Base-by-base conservation (phyloP, 495 filamentous ascomycete species). In the Podospora australis region DNA sequence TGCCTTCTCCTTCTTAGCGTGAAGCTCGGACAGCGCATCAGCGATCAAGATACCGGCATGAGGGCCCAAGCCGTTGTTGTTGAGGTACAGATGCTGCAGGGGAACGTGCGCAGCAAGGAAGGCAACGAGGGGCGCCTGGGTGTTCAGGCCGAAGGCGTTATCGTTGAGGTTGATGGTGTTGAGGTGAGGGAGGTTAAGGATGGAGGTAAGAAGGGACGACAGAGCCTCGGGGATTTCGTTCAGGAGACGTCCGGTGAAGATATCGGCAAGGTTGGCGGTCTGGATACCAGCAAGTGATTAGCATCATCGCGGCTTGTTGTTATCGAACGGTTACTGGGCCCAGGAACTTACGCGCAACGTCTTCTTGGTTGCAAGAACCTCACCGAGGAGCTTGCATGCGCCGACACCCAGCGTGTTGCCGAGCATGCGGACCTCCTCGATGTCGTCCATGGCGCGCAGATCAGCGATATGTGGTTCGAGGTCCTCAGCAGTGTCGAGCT, bases 31-130 rank as follows among this genome's bases (percentile, higher is more conserved):
- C 49, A 98, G 85, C 16, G 80, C 74, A 62, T 95, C 80, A 22
- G 90, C 92, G 52, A 98, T 81, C 46, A 89, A 69, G 39, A 82
- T 82, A 42, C 94, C 92, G 2, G 92, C 94, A 34, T 83, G 78
- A 25, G 92, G 92, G 13, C 92, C 92, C 8, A 98, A 78, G n/a
- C 92, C 92, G 66, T 98, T 98, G 73, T 98, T 98, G 73, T 95
- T 96, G 46, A 98, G 79, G 64, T 92, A 85, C 11, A 98, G 78
- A 67, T 95, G 87, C 60, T 86, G 87, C 11, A 98, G 82, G 7
- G 92, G 90, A 16, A 84, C 79, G 64, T 95, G 90, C 22, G 78
- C 74, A 21, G 85, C 82, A 39, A 97, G 80, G 72, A 96, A 98
- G 32, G 87, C 82, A 46, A 90, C 82, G 19, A 91, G 78, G 14